A percentile compares a stretch with the other conserved stretches of the same genome.
Conservation (phyloP, 352 stramenopile species). For the Phytophthora agathidicida region DNA sequence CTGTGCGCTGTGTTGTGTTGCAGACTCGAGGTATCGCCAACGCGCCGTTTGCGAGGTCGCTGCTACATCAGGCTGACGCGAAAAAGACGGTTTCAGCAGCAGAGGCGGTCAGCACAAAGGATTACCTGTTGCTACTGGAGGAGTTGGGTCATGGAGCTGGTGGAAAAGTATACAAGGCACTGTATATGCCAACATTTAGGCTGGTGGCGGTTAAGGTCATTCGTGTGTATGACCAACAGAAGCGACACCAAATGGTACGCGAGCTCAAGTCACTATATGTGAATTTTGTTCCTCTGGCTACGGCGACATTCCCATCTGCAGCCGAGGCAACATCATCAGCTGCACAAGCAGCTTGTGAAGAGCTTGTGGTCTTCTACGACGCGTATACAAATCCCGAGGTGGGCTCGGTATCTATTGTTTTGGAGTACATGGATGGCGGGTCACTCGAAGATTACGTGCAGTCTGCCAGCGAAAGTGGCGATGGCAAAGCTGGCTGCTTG, state of each 20-base stretch:
- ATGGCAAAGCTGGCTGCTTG: conserved; percentile 26
- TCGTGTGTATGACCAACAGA: conserved; percentile 88
- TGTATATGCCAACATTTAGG: conserved; percentile 90
- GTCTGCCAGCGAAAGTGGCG: conserved; percentile 20
- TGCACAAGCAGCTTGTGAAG: conserved; percentile 61
- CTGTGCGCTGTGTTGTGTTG: too few species aligned
- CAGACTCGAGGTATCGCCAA: conserved; percentile 81
- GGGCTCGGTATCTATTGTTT: conserved; percentile 90
- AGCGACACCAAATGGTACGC: conserved; percentile 88
- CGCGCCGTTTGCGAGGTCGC: conserved; percentile 52
- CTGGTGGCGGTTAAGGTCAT: conserved; percentile 92
- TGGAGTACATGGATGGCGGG: conserved; percentile 95
- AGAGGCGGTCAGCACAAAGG: conserved; percentile 50
- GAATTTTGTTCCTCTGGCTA: conserved; percentile 78
- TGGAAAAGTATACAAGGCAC: conserved; percentile 89
- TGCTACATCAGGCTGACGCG: conserved; percentile 6
- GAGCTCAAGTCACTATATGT: conserved; percentile 87
- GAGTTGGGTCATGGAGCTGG: conserved; percentile 85
- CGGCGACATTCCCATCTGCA: conserved; percentile 26
- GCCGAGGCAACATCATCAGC: neutral
- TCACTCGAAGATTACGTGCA: conserved; percentile 86
- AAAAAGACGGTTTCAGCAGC: conserved; percentile 19
- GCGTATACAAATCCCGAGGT: conserved; percentile 90
- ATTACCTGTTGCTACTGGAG: conserved; percentile 72
- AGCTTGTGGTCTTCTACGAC: conserved; percentile 93